These are phyloP conservation scores for Yarrowia keelungensis DNA, from an alignment of 805 yeast genomes.

Conservation along the genomic window DNA sequence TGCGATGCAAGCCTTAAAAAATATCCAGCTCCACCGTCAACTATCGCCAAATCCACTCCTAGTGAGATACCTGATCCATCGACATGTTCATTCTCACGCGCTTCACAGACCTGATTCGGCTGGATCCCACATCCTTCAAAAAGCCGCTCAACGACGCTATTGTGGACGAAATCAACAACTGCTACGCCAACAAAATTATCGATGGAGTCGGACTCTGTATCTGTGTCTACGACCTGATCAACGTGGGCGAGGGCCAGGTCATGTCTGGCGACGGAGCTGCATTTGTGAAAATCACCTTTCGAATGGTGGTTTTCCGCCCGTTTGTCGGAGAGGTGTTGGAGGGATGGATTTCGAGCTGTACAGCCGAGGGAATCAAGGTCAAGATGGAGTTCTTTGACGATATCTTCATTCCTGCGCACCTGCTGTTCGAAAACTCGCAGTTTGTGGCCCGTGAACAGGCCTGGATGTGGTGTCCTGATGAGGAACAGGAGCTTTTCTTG, in stretches of 20 bases:
- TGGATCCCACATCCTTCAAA: slow-evolving; percentile 85
- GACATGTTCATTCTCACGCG: slow-evolving; percentile 84
- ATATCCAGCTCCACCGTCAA: not conserved
- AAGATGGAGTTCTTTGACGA: slow-evolving; percentile 90
- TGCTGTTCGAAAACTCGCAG: slow-evolving; percentile 78
- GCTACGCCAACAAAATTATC: slow-evolving; percentile 85
- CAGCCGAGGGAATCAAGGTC: slow-evolving; percentile 83
- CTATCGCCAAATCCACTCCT: slow-evolving; percentile 39
- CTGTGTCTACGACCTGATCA: slow-evolving; percentile 80
- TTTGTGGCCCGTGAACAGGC: slow-evolving; percentile 79
- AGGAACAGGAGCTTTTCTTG: slow-evolving; percentile 75
- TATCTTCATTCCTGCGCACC: slow-evolving; percentile 82
- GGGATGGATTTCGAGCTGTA: slow-evolving; percentile 92
- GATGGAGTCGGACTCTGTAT: slow-evolving; percentile 85
- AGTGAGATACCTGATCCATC: not conserved
- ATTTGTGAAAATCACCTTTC: slow-evolving; percentile 73
- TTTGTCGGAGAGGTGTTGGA: slow-evolving; percentile 91
- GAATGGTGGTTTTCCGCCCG: slow-evolving; percentile 87
- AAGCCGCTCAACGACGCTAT: slow-evolving; percentile 75
- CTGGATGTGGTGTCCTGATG: slow-evolving; percentile 85
- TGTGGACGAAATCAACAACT: slow-evolving; percentile 78
- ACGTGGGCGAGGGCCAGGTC: slow-evolving; percentile 85
- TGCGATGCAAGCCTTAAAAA: slow-evolving; percentile 33
- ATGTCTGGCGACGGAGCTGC: slow-evolving; percentile 96
- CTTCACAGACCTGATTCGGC: slow-evolving; percentile 81